A percentile compares a stretch with the other conserved stretches of the same genome.
phyloP scores from a whole-genome alignment of 495 filamentous ascomycete genomes.

The Penicillium malachiteum region DNA sequence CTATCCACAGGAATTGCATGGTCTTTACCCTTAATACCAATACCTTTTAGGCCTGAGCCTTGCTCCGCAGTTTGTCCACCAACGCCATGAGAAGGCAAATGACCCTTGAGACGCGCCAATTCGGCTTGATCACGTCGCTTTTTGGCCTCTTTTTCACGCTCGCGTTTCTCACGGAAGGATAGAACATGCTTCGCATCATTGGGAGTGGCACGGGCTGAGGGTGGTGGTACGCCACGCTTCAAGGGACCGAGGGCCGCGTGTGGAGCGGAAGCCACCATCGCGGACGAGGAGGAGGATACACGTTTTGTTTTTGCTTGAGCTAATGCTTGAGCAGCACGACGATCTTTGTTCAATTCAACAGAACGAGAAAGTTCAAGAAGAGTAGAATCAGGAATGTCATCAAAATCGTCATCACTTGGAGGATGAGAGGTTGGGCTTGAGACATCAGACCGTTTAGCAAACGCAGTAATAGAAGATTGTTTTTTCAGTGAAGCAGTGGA shows the following conservation, averaged over 20 bases:
- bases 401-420: conserved; percentile 44
- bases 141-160: conserved; percentile 71
- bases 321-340: conserved; percentile 28
- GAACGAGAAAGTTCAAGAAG: conserved; percentile 46
- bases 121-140: conserved; percentile 66
- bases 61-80: conserved; percentile 63
- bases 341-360: conserved; percentile 49
- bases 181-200: conserved; percentile 35
- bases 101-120: conserved; percentile 62
- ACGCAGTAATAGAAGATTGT: conserved; percentile 67
- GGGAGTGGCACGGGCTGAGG: conserved; percentile 14
- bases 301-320: conserved; percentile 31
- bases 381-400: conserved; percentile 43
- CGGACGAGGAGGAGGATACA: conserved; percentile 6
- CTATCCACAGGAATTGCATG: conserved; percentile 68
- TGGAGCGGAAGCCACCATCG: neutral
- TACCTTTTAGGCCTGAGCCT: conserved; percentile 72
- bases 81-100: conserved; percentile 47
- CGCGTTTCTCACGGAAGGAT: conserved; percentile 66
- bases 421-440: conserved; percentile 33
- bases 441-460: conserved; percentile 45
- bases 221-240: conserved; percentile 32
- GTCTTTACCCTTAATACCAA: conserved; percentile 80
- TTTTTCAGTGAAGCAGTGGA: conserved; percentile 54
- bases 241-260: conserved; percentile 11